phyloP scores from a whole-genome alignment of 345 rosid species.

The Murraya paniculata region DNA sequence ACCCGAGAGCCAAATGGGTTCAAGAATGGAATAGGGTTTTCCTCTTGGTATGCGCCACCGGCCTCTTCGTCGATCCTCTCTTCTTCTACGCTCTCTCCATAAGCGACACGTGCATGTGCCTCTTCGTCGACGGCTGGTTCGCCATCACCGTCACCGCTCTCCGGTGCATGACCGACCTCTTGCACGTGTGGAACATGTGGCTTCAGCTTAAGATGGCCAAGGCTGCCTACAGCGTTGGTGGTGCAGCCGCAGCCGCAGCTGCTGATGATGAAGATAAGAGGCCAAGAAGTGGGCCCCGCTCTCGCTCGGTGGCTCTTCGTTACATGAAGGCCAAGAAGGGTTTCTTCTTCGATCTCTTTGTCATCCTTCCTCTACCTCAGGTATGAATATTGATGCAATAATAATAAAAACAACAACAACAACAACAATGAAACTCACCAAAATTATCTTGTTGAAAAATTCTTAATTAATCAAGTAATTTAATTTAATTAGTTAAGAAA shows the following conservation, averaged over 20 bases:
- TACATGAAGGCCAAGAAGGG: constrained; percentile 62
- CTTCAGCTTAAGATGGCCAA: constrained; percentile 64
- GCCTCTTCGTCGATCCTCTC: constrained; percentile 90
- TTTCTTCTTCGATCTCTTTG: constrained; percentile 81
- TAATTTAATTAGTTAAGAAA: not conserved
- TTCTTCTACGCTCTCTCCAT: constrained; percentile 82
- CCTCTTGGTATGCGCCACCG: constrained; percentile 74
- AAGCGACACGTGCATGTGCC: constrained; percentile 69
- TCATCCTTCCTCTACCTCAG: constrained; percentile 88
- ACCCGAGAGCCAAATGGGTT: constrained; percentile 85
- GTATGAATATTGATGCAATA: constrained; percentile 24
- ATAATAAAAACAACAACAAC: no score
- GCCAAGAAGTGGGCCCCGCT: not conserved
- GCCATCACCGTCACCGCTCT: constrained; percentile 88
- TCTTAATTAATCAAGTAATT: no score
- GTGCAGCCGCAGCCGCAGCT: not conserved
- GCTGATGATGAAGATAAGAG: not conserved
- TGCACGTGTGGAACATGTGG: constrained; percentile 94
- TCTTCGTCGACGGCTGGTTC: constrained; percentile 88
- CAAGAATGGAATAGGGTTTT: constrained; percentile 90
- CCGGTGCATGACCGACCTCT: constrained; percentile 86
- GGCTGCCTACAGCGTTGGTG: constrained; percentile 18
- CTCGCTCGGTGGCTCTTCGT: constrained; percentile 28
- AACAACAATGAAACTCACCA: not conserved
- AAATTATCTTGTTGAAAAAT: not conserved